Evolutionary conservation across 1,284 basidiomycete genomes (phyloP).

Genomic region (Neolentinus lepideus): DNA sequence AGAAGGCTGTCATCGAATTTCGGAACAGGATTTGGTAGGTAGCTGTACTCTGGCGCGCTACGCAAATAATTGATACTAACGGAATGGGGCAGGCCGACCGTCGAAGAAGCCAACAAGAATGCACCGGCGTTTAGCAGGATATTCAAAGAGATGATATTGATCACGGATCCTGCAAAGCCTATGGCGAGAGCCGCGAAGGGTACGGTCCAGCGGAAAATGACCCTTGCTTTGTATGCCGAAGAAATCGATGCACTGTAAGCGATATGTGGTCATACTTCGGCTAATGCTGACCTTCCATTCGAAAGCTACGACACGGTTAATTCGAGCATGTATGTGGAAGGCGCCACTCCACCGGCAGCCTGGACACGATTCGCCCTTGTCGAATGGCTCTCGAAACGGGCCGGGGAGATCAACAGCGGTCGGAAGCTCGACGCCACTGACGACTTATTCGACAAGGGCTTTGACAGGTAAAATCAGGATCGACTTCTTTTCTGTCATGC

Average conservation of each 20-base stretch:
- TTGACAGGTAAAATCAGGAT: conserved; percentile 23
- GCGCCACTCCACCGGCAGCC: neutral
- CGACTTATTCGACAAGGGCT: conserved; percentile 27
- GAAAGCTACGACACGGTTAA: conserved; percentile 22
- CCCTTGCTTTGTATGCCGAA: conserved; percentile 5
- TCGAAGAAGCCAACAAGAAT: conserved; percentile 13
- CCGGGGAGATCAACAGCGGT: conserved; percentile 15
- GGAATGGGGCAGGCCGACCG: conserved; percentile 9
- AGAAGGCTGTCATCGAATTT: conserved; percentile 20
- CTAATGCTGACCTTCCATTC: neutral
- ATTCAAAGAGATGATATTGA: conserved; percentile 11
- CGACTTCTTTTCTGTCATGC: neutral
- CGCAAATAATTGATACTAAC: too few relatives aligned
- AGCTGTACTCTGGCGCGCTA: neutral
- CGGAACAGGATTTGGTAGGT: conserved; percentile 30
- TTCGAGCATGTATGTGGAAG: conserved; percentile 9
- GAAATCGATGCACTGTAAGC: conserved; percentile 9
- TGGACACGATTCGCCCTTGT: conserved; percentile 18
- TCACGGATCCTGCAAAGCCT: conserved; percentile 4
- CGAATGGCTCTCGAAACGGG: conserved; percentile 23
- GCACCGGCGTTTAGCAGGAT: conserved; percentile 15
- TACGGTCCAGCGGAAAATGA: conserved; percentile 6
- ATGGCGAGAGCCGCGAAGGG: conserved; percentile 7
- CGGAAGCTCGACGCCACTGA: conserved; percentile 8
- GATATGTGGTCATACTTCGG: neutral